Base-by-base conservation (phyloP, 306 rosid genomes). In the Vigna nakashimae region DNA sequence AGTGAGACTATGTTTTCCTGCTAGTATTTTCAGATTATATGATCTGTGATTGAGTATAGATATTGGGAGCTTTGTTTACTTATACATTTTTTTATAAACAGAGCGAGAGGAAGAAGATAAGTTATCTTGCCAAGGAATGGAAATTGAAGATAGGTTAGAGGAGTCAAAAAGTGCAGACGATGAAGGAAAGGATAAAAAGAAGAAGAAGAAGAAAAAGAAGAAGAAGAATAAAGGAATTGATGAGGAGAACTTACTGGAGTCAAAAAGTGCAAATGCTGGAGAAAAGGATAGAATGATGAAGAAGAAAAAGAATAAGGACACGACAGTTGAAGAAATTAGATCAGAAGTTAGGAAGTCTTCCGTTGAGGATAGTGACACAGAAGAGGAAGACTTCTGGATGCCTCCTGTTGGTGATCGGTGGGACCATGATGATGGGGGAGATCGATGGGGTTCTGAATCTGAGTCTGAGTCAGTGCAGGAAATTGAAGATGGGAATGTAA, bases 391-490 rank as follows among this genome's bases (percentile, higher is more conserved):
- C 69, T 89, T 94, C 71, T 94, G 98, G 98, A 84, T 84, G 84
- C 98, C 98, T 80, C 92, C 93, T 10, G 81, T 26, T 46, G 98
- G 97, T 48, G 89, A 85, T n/a, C 93, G 98, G 8, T 90, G 98
- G 98, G 98, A 92, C 78, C 76, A 82, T 45, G 98, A 95, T 60
- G 88, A 88, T 20, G 92, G 98, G 32, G 88, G 91, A 38, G 91
- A 89, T 73, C 82, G 97, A 80, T 95, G 98, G 98, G 87, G 81
- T 71, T 18, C 20, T 18, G 20, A 18, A 0, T 91, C 97, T 1
- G 88, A 69, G 71, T 82, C 90, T 7, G 96, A 78, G 71, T 36
- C 42, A 36, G 42, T 5, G 7, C 82, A 77, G 49, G 91, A 88
- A 77, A 80, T 73, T 79, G 93, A 84, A 13, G 87, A 82, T 17